Evolutionary conservation across 306 rosid genomes (phyloP).

Genomic region (Senna siamea): DNA sequence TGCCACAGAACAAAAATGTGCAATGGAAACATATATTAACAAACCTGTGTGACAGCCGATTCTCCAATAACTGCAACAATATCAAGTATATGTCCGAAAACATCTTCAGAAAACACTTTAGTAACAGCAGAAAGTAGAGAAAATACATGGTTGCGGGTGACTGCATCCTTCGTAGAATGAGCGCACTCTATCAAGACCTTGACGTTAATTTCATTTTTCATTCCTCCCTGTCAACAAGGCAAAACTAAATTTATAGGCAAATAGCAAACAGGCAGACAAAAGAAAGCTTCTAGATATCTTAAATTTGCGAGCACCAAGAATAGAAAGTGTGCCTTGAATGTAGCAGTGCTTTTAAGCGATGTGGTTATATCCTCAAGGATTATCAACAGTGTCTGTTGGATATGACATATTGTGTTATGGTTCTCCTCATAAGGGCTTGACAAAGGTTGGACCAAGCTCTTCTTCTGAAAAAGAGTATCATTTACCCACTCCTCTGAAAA

Average conservation of each 20-base stretch:
- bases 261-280: constrained; percentile 21
- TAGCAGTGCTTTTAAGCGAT: constrained; percentile 46
- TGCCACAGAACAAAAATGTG: background rate
- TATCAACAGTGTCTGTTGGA: constrained; percentile 79
- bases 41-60: constrained; percentile 82
- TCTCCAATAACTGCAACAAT: constrained; percentile 72
- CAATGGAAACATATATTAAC: constrained; percentile 35
- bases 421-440: constrained; percentile 47
- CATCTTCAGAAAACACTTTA: constrained; percentile 62
- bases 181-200: constrained; percentile 72
- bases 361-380: constrained; percentile 75
- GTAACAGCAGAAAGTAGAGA: constrained; percentile 66
- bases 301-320: constrained; percentile 7
- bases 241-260: constrained; percentile 14
- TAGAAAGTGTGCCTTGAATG: constrained; percentile 46
- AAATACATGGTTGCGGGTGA: constrained; percentile 78
- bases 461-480: constrained; percentile 40
- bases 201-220: constrained; percentile 50
- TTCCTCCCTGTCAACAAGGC: constrained; percentile 52
- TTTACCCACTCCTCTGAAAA: constrained; percentile 64
- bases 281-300: background rate
- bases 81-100: constrained; percentile 67
- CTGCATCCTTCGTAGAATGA: constrained; percentile 51
- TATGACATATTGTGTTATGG: constrained; percentile 43
- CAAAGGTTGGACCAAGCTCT: constrained; percentile 34